phyloP scores from a whole-genome alignment of 768 basidiomycete species.

The Nidularia sp. region DNA sequence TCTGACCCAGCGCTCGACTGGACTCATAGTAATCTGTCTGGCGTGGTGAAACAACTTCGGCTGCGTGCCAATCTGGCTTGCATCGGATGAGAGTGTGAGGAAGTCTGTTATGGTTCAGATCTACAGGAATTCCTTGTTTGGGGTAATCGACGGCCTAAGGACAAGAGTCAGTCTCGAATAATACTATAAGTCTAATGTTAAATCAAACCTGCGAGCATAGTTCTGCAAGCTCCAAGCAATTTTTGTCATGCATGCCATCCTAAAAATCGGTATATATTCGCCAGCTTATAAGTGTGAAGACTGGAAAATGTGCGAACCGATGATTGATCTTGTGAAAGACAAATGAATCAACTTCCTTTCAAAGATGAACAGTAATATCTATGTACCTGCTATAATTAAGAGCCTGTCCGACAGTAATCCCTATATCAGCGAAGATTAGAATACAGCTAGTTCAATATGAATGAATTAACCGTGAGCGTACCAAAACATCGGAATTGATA shows the following conservation, averaged over 20 bases:
- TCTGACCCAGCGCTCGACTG: conserved; percentile 60
- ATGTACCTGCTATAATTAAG: conserved; percentile 65
- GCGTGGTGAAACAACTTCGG: conserved; percentile 49
- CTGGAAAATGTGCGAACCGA: conserved; percentile 28
- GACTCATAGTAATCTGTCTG: conserved; percentile 71
- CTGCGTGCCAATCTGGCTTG: conserved; percentile 79
- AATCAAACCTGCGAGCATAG: conserved; percentile 49
- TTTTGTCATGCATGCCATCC: conserved; percentile 57
- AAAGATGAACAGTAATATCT: neutral
- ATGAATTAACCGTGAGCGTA: conserved; percentile 20
- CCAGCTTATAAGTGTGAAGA: too few relatives aligned
- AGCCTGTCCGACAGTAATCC: conserved; percentile 68
- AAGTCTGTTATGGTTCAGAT: conserved; percentile 36
- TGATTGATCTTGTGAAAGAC: conserved; percentile 55
- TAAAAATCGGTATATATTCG: conserved; percentile 14
- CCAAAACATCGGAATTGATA: conserved; percentile 78
- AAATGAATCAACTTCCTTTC: too few relatives aligned
- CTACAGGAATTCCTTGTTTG: conserved; percentile 68
- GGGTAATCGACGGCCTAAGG: conserved; percentile 75
- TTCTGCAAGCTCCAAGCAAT: conserved; percentile 55
- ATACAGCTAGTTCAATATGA: neutral
- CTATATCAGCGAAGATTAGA: conserved; percentile 23
- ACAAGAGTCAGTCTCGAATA: neutral
- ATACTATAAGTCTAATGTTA: neutral
- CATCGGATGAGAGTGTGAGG: conserved; percentile 56